These are phyloP conservation scores for Exophiala dermatitidis DNA, from an alignment of 2,329 filamentous ascomycete species.

Conservation along the genomic window DNA sequence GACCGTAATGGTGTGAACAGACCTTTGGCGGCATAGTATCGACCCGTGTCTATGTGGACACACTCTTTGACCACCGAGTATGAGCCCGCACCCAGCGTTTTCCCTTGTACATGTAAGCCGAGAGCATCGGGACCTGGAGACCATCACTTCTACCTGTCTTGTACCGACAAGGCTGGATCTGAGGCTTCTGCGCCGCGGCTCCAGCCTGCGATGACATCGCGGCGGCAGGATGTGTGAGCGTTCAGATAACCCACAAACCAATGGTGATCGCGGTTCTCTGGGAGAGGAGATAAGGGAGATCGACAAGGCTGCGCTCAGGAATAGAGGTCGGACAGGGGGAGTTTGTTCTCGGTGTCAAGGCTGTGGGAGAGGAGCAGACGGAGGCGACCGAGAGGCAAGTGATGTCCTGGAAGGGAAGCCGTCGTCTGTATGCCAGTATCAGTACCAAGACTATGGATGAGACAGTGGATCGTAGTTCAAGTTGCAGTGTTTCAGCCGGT, in stretches of 20 bases:
- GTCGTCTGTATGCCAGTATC: no score
- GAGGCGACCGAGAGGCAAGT: no score
- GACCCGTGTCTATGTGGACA: conserved; percentile 93
- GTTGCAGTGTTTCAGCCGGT: no score
- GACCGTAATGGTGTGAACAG: not conserved
- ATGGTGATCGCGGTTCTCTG: no score
- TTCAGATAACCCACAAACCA: not conserved
- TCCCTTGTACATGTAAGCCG: conserved; percentile 43
- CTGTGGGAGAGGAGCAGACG: no score
- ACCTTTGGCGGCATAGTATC: conserved; percentile 90
- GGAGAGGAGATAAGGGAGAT: no score
- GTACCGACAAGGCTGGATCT: conserved; percentile 92
- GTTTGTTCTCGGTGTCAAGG: no score
- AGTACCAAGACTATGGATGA: no score
- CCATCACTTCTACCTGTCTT: conserved; percentile 58
- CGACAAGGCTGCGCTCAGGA: no score
- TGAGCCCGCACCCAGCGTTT: conserved; percentile 90
- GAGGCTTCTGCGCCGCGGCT: conserved; percentile 37
- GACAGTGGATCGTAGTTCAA: no score
- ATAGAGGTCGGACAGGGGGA: no score
- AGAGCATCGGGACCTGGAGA: not conserved
- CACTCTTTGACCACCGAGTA: conserved; percentile 99
- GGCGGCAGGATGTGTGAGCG: not conserved
- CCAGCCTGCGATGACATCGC: conserved; percentile 12
- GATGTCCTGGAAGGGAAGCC: no score